A percentile compares a stretch with the other conserved stretches of the same genome.
These are phyloP conservation scores for Miscanthus sacchariflorus DNA, from an alignment of 202 grass and related monocot genomes.

Conservation along the genomic window DNA sequence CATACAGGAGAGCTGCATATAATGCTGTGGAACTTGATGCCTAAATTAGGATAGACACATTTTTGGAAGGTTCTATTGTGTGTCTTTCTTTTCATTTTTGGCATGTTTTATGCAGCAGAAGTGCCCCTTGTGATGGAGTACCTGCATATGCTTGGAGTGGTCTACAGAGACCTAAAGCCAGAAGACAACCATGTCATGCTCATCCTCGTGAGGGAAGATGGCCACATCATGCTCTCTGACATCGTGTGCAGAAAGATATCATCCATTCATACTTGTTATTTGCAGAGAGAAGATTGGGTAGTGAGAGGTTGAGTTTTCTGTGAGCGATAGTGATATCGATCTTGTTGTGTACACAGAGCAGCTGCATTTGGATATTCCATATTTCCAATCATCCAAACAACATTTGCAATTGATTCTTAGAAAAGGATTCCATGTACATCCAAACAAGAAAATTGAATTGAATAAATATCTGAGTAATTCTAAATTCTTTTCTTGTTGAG, in stretches of 20 bases:
- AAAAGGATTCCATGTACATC: background rate
- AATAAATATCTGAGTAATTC: background rate
- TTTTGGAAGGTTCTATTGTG: background rate
- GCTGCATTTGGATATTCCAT: background rate
- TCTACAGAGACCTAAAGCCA: too few relatives aligned
- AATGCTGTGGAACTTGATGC: too few relatives aligned
- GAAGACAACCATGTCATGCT: background rate
- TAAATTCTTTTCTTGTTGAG: background rate
- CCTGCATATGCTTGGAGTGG: too few relatives aligned
- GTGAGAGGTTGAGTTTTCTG: background rate
- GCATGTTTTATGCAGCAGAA: background rate
- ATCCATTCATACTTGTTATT: background rate
- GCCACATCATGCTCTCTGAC: background rate
- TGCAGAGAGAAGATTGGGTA: background rate
- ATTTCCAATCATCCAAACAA: constrained; percentile 7
- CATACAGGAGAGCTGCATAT: too few relatives aligned
- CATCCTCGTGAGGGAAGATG: background rate
- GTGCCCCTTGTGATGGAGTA: background rate
- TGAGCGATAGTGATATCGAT: background rate
- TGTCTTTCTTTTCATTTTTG: background rate
- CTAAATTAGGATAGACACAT: background rate
- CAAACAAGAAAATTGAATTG: background rate
- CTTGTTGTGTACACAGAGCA: too few relatives aligned
- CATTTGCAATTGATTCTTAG: background rate
- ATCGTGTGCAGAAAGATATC: background rate